Conservation (phyloP, 176 grass and related monocot species). For the Saccharum officinarum region DNA sequence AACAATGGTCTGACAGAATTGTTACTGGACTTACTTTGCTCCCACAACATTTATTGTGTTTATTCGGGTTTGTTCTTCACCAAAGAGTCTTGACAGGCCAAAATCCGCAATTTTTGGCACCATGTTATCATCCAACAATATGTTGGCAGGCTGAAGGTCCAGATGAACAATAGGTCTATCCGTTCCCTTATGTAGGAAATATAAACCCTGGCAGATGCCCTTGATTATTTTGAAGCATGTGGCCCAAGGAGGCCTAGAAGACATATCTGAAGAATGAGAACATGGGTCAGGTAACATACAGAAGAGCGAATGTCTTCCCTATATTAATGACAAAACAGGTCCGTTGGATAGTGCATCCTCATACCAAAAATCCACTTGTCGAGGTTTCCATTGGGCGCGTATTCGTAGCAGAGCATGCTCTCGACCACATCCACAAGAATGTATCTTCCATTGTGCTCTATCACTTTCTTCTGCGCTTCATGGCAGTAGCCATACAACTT, state of each 20-base stretch:
- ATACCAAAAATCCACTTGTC: background rate
- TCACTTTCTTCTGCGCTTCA: background rate
- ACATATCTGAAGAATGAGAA: background rate
- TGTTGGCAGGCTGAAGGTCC: slow-evolving; percentile 12
- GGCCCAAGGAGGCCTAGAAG: background rate
- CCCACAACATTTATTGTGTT: slow-evolving; percentile 21
- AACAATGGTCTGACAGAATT: too few relatives aligned
- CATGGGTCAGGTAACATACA: background rate
- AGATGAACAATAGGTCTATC: slow-evolving; percentile 4
- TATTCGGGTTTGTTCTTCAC: slow-evolving; percentile 12
- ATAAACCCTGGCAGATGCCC: slow-evolving; percentile 14
- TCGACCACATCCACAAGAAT: background rate
- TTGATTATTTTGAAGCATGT: background rate
- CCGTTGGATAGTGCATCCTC: background rate
- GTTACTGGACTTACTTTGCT: background rate
- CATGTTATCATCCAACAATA: slow-evolving; percentile 14
- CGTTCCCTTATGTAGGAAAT: background rate
- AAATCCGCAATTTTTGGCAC: slow-evolving; percentile 21
- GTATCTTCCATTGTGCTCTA: background rate
- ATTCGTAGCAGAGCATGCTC: slow-evolving; percentile 2
- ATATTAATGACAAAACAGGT: background rate
- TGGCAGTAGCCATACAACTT: background rate
- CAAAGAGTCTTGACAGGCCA: background rate
- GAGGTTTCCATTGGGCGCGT: background rate
- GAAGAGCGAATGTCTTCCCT: background rate